Base-by-base conservation (phyloP, 805 yeast genomes). In the Cyberlindnera japonica region DNA sequence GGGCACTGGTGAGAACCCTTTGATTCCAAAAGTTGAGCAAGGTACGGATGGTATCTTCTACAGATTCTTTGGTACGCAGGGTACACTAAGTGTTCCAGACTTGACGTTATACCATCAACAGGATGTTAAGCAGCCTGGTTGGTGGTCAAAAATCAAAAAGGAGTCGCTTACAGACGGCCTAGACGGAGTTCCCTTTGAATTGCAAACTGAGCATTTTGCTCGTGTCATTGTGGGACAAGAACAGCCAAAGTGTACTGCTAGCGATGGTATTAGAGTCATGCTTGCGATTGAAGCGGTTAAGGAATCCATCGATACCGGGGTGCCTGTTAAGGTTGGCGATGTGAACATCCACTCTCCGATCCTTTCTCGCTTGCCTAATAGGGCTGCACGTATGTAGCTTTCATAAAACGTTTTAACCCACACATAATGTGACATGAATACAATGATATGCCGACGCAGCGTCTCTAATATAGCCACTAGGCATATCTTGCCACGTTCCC, bases 1-100 rank as follows among this genome's bases (percentile, higher is more conserved):
- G 50, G 53, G 53, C 7, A 49, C 53, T 2, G 53, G 53, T 29
- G 53, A 49, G 31, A 49, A 49, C 23, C 53, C 53, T 22, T 22
- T 49, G 31, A 49, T 49, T 20, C 45, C 42, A n/a, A 26, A 44
- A 18, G 47, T 37, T 15, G 1, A 13, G 2, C 22, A 35, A 1
- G 35, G 41, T 4, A 25, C 37, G 4, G 53, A 49, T 38, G 50
- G 53, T 27, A 38, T 44, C 11, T 49, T 49, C 22, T 49, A 49
- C 36, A 34, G 50, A 22, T 41, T 49, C 29, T 49, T 44, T 21
- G 53, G 53, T 6, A 44, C 53, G 8, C 37, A 33, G 23, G 53
- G 44, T 3, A 44, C 50, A 0, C 21, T 49, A 6, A 38, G 41
- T 25, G 47, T 49, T 5, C 53, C 53, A 14, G 49, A 49, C 17